Conservation (phyloP, 805 yeast species). For the Ogataea methanolica region DNA sequence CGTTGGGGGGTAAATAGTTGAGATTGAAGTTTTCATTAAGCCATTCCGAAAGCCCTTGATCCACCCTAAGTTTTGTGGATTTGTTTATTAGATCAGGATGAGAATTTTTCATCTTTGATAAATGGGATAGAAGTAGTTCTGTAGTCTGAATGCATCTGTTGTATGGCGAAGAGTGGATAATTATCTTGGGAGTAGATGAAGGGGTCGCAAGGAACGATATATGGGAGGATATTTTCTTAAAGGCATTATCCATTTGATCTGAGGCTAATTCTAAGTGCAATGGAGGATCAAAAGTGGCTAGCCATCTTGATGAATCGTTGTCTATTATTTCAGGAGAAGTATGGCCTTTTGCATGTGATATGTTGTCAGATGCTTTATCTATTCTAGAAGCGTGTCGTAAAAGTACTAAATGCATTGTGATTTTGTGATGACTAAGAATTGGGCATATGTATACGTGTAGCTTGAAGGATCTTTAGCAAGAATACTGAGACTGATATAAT, state of each 20-base stretch:
- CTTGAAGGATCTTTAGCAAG: not conserved
- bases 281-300: constrained; percentile 34
- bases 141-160: constrained; percentile 40
- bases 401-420: constrained; percentile 28
- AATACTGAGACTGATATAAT: too few species aligned
- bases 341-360: not conserved
- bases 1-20: constrained; percentile 39
- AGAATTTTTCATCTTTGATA: constrained; percentile 2
- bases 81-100: not conserved
- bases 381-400: constrained; percentile 31
- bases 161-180: constrained; percentile 40
- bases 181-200: constrained; percentile 11
- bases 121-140: constrained; percentile 24
- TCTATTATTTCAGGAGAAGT: constrained; percentile 1
- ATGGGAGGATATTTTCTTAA: constrained; percentile 22
- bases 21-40: constrained; percentile 36
- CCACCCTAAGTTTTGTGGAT: constrained; percentile 30
- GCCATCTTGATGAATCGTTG: constrained; percentile 26
- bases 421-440: not conserved
- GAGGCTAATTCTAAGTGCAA: constrained; percentile 20
- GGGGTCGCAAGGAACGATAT: constrained; percentile 9
- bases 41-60: constrained; percentile 41
- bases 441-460: not conserved
- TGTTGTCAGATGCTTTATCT: constrained; percentile 18
- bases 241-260: constrained; percentile 25